Conservation (phyloP, 2,329 filamentous ascomycete species). For the Ophiocordyceps camponoti-saundersi region DNA sequence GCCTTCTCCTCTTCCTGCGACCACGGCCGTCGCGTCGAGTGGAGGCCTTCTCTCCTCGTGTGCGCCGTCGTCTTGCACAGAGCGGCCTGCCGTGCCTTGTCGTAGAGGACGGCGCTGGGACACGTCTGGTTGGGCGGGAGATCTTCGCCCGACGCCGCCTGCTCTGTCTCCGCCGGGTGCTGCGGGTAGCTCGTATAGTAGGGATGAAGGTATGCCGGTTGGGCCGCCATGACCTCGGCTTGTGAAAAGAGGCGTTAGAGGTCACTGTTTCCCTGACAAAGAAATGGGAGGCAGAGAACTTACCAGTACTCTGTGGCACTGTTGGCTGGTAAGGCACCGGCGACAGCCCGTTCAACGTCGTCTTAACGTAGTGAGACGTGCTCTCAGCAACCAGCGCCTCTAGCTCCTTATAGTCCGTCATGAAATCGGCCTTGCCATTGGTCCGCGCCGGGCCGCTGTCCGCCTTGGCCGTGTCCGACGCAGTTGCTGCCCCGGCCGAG, state of each 20-base stretch:
- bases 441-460: constrained; percentile 9
- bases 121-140: constrained; percentile 40
- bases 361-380: constrained; percentile 26
- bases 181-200: constrained; percentile 17
- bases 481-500: background rate
- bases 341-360: constrained; percentile 23
- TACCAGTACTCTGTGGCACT: constrained; percentile 21
- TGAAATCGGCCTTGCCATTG: constrained; percentile 14
- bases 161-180: constrained; percentile 15
- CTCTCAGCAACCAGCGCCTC: constrained; percentile 26
- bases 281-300: constrained; percentile 4
- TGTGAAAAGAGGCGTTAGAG: background rate
- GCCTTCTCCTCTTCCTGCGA: constrained; percentile 80
- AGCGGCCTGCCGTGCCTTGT: constrained; percentile 40
- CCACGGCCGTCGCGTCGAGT: constrained; percentile 62
- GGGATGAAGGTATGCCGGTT: constrained; percentile 17
- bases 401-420: constrained; percentile 24
- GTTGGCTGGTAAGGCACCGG: constrained; percentile 25
- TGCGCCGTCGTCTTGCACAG: constrained; percentile 38
- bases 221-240: constrained; percentile 15
- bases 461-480: constrained; percentile 6
- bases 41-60: constrained; percentile 36
- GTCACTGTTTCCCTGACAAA: background rate
- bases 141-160: constrained; percentile 15
- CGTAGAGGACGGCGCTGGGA: constrained; percentile 37